Conservation (phyloP, 805 yeast genomes). For the Pichia sporocuriosa region DNA sequence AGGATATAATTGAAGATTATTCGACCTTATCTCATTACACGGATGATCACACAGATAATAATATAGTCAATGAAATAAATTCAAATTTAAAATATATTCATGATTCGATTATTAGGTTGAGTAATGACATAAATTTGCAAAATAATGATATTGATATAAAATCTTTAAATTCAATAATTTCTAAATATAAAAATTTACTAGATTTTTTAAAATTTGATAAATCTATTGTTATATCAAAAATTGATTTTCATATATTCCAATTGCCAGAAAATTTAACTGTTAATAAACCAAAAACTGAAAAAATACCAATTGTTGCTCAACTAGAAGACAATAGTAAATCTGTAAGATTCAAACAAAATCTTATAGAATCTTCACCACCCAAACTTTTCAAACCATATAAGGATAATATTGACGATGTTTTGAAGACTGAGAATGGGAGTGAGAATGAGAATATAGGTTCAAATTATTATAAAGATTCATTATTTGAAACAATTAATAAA, state of each 20-base stretch:
- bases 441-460: neutral
- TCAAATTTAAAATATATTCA: neutral
- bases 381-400: slow-evolving; percentile 1
- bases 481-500: neutral
- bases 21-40: neutral
- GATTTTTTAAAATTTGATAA: no score
- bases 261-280: no score
- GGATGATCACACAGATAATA: neutral
- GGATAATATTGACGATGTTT: slow-evolving; percentile 5
- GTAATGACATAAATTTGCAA: no score
- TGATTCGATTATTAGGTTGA: neutral
- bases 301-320: no score
- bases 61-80: neutral
- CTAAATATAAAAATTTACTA: no score
- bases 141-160: no score
- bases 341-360: slow-evolving; percentile 20
- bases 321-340: slow-evolving; percentile 12
- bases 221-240: no score
- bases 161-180: no score
- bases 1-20: neutral
- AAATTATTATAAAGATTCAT: neutral
- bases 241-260: no score
- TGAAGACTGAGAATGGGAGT: neutral
- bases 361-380: slow-evolving; percentile 16
- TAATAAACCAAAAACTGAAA: no score